Base-by-base conservation (phyloP, 179 eudicot genomes). In the Carnegiea gigantea region DNA sequence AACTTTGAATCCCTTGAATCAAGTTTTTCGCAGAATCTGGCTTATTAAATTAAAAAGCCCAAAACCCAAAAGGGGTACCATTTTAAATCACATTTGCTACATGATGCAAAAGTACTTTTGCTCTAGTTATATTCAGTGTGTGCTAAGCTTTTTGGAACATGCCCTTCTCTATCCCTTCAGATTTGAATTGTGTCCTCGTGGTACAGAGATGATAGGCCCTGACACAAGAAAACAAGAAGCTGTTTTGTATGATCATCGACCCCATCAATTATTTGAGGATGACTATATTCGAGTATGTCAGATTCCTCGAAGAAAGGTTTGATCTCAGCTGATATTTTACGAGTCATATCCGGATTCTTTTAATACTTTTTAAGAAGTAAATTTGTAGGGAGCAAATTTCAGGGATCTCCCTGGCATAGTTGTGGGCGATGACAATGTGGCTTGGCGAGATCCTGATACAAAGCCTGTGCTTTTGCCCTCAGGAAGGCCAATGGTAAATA, bases 351-450 rank as follows among this genome's bases (percentile, higher is more conserved):
- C 40, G n/a, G 20, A 81, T 77, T 57, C 46, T 60, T 59, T 30
- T 30, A 46, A 43, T 79, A 23, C 73, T 60, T 77, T 77, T 70
- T 54, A 88, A 62, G 65, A 15, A 53, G 71, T 57, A 79, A 20
- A 46, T 73, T 81, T 70, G 70, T 79, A 94, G 95, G 99, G 99
- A 75, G 99, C 97, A 59, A 96, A 92, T 83, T 92, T 94, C 79
- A 86, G 99, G 85, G 98, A 94, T 85, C 90, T 94, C 77, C 95
- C 97, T 57, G 99, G 99, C 21, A 71, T 96, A 59, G 44, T 92
- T 46, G 96, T 94, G 73, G 93, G 93, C 77, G 79, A 81, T 46
- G 93, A 94, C 83, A 96, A 94, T 81, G 90, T 85, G 76, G 99
- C 78, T 80, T 89, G 85, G 68, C 91, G 95, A 77, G 98, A 92